Conservation (phyloP, 192 early-diverging fungal species). For the Dissophora ornata region DNA sequence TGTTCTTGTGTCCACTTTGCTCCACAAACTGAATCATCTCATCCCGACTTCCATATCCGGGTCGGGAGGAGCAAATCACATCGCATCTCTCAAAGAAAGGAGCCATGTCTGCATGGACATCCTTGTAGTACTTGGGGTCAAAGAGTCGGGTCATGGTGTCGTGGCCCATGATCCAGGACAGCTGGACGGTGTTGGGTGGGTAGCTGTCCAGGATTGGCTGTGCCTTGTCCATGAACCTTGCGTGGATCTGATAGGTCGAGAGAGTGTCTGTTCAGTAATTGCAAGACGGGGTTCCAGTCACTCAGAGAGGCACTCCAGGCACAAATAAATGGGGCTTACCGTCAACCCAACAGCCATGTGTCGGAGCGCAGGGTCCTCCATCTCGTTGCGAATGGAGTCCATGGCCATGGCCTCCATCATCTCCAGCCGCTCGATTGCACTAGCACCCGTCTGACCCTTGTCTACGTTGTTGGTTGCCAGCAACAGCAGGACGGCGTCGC, state of each 20-base stretch:
- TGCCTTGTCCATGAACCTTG: slow-evolving; percentile 80
- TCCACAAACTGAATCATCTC: slow-evolving; percentile 52
- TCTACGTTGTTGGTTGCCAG: slow-evolving; percentile 77
- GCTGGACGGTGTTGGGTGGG: slow-evolving; percentile 24
- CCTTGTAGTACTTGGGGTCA: slow-evolving; percentile 77
- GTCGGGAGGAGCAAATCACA: slow-evolving; percentile 62
- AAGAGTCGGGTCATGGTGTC: slow-evolving; percentile 84
- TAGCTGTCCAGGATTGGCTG: slow-evolving; percentile 51
- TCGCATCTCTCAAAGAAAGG: slow-evolving; percentile 67
- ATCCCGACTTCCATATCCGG: slow-evolving; percentile 45
- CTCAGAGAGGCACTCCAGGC: too few species aligned
- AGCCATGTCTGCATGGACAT: slow-evolving; percentile 57
- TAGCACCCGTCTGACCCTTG: slow-evolving; percentile 66
- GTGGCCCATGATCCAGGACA: slow-evolving; percentile 82
- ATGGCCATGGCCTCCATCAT: slow-evolving; percentile 77
- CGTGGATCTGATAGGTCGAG: slow-evolving; percentile 45
- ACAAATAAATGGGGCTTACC: too few species aligned
- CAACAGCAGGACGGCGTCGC: slow-evolving; percentile 72
- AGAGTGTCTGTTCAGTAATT: not conserved
- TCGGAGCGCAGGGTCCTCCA: slow-evolving; percentile 34
- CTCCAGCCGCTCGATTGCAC: slow-evolving; percentile 69
- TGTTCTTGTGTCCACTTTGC: slow-evolving; percentile 33
- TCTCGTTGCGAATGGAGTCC: slow-evolving; percentile 35
- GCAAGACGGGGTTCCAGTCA: not conserved
- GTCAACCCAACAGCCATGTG: slow-evolving; percentile 50